Conservation (phyloP, 129 eudicot species). For the Flaveria robusta region DNA sequence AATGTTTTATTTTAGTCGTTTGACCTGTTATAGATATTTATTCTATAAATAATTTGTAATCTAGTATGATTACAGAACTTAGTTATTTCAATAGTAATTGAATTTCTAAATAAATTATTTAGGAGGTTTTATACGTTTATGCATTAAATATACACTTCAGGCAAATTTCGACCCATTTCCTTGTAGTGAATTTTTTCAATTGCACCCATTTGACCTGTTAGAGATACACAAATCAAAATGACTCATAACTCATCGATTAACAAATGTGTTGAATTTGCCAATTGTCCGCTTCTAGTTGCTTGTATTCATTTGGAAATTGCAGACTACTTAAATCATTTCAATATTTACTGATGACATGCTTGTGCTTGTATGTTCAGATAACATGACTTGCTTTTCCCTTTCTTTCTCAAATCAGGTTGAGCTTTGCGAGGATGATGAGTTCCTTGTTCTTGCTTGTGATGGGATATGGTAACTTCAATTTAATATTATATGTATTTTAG, state of each 20-base stretch:
- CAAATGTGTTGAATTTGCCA: background rate
- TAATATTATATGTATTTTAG: background rate
- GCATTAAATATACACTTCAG: background rate
- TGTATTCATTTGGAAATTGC: conserved; percentile 20
- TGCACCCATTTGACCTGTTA: background rate
- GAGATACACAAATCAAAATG: background rate
- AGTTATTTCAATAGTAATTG: background rate
- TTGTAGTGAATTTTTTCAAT: background rate
- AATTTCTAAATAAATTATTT: background rate
- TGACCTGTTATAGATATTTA: background rate
- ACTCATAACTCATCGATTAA: background rate
- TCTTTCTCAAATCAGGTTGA: conserved; percentile 54
- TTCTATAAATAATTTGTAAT: background rate
- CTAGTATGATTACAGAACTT: background rate
- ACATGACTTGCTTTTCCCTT: conserved; percentile 26
- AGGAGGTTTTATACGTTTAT: background rate
- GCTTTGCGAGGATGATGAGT: conserved; percentile 78
- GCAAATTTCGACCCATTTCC: background rate
- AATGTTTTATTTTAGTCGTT: background rate
- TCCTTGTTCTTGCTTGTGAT: conserved; percentile 89
- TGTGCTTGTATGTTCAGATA: conserved; percentile 24
- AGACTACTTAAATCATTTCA: background rate
- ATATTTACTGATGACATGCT: conserved; percentile 22
- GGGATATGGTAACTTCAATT: conserved; percentile 63
- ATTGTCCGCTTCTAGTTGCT: background rate